phyloP scores from a whole-genome alignment of 2,329 filamentous ascomycete species.

The Ophiostoma triangulosporum region DNA sequence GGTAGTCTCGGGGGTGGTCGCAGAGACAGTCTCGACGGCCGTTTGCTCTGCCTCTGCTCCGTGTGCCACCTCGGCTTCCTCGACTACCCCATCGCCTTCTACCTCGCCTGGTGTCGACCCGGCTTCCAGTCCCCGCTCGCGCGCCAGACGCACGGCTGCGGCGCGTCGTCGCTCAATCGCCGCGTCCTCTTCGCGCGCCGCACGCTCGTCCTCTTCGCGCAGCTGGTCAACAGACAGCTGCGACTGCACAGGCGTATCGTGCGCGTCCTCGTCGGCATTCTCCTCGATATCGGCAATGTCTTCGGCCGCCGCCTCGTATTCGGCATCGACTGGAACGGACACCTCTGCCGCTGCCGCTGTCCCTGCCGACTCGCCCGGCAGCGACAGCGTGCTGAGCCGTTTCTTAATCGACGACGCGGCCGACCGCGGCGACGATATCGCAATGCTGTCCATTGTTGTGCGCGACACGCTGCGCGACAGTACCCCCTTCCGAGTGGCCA shows the following conservation, averaged over 20 bases:
- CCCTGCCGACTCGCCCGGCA: constrained; percentile 5
- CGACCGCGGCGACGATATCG: constrained; percentile 34
- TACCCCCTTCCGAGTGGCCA: constrained; percentile 12
- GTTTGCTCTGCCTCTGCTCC: too few relatives aligned
- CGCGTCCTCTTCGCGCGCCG: constrained; percentile 38
- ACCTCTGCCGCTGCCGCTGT: too few relatives aligned
- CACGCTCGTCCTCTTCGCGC: constrained; percentile 36
- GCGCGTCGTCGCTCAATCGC: constrained; percentile 38
- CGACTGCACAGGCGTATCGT: constrained; percentile 20
- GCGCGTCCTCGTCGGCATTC: constrained; percentile 20
- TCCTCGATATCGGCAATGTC: neutral
- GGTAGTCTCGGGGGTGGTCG: neutral
- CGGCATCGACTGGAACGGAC: neutral
- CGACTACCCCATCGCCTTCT: neutral
- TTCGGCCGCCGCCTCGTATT: neutral
- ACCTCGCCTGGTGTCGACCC: neutral
- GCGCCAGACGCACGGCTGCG: constrained; percentile 38
- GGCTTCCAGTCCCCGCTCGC: constrained; percentile 31
- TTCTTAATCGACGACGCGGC: constrained; percentile 23
- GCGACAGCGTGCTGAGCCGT: constrained; percentile 11
- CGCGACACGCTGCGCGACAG: constrained; percentile 41
- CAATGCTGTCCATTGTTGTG: constrained; percentile 31
- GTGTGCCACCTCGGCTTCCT: too few relatives aligned
- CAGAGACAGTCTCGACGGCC: too few relatives aligned
- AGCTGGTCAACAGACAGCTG: constrained; percentile 38